Conservation (phyloP, 345 rosid genomes). For the Sisymbrium altissimum region DNA sequence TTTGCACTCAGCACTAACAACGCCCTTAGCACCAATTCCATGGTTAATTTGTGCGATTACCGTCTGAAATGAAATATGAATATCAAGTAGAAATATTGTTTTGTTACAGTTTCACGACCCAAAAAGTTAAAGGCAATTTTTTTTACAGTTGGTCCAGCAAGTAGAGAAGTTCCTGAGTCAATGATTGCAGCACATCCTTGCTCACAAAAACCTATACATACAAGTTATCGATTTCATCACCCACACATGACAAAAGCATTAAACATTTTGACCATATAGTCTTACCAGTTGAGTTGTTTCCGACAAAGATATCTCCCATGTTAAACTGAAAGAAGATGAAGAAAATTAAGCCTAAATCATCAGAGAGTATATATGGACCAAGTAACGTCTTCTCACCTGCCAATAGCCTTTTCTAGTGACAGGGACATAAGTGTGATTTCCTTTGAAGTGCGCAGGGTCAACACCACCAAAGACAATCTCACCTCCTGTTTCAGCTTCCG, state of each 20-base stretch:
- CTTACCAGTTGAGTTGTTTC: slow-evolving; percentile 58
- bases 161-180: slow-evolving; percentile 79
- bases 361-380: neutral
- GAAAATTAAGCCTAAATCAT: neutral
- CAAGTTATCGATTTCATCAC: neutral
- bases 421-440: slow-evolving; percentile 72
- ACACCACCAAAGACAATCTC: slow-evolving; percentile 86
- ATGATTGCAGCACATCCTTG: slow-evolving; percentile 68
- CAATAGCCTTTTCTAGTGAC: slow-evolving; percentile 70
- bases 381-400: slow-evolving; percentile 49
- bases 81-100: neutral
- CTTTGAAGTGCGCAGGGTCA: slow-evolving; percentile 56
- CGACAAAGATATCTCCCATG: slow-evolving; percentile 67
- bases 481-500: slow-evolving; percentile 50
- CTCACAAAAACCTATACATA: slow-evolving; percentile 46
- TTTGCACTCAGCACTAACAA: slow-evolving; percentile 63
- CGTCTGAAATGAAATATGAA: slow-evolving; percentile 37
- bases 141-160: slow-evolving; percentile 78
- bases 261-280: neutral
- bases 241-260: neutral
- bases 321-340: slow-evolving; percentile 45
- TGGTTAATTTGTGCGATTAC: slow-evolving; percentile 72
- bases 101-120: neutral
- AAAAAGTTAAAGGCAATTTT: neutral
- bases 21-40: slow-evolving; percentile 74